Conservation (phyloP, 805 yeast species). For the Teunomyces gatunensis region DNA sequence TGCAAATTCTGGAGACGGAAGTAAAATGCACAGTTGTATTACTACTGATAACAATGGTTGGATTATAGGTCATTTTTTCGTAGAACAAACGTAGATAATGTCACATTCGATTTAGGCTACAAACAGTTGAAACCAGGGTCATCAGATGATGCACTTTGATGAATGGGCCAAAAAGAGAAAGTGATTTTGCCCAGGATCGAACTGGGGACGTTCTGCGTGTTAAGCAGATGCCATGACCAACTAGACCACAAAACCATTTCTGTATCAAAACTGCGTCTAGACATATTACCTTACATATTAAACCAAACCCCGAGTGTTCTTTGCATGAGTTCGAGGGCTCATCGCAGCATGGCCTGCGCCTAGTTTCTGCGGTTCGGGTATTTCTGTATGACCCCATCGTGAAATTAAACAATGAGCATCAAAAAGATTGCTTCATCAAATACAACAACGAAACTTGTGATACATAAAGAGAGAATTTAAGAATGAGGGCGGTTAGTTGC, state of each 20-base stretch:
- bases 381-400: background rate
- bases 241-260: slow-evolving; percentile 94
- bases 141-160: too few relatives aligned
- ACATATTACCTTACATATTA: background rate
- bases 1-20: too few relatives aligned
- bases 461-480: too few relatives aligned
- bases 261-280: background rate
- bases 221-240: slow-evolving; percentile 99
- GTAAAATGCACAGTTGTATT: too few relatives aligned
- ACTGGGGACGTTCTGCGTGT: slow-evolving; percentile 99
- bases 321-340: too few relatives aligned
- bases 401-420: background rate
- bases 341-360: background rate
- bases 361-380: background rate
- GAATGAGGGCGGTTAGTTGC: slow-evolving; percentile 24
- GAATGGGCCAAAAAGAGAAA: slow-evolving; percentile 3
- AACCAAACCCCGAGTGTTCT: background rate
- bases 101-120: too few relatives aligned
- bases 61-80: too few relatives aligned
- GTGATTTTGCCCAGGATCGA: slow-evolving; percentile 99
- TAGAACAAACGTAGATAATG: too few relatives aligned
- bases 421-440: slow-evolving; percentile 10
- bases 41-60: too few relatives aligned
- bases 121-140: too few relatives aligned
- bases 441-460: too few relatives aligned